These are phyloP conservation scores for Calocybe cyanea DNA, from an alignment of 768 basidiomycete species.

Conservation along the genomic window DNA sequence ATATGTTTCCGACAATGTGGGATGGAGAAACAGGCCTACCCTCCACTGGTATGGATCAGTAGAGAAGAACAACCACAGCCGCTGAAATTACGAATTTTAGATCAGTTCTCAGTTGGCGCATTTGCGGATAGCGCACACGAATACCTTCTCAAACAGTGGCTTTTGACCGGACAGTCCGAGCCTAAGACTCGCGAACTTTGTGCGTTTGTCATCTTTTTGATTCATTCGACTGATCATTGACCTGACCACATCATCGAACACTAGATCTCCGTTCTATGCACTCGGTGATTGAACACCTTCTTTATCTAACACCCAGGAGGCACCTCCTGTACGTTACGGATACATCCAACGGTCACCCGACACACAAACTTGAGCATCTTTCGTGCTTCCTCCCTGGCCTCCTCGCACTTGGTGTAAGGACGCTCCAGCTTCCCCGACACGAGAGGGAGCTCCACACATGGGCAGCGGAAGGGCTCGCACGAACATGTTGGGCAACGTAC, in stretches of 20 bases:
- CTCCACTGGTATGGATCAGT: slow-evolving; percentile 32
- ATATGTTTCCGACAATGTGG: slow-evolving; percentile 58
- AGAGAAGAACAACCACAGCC: neutral
- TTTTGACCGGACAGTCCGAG: slow-evolving; percentile 54
- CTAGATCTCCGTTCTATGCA: slow-evolving; percentile 45
- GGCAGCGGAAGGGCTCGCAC: slow-evolving; percentile 60
- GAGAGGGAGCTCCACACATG: slow-evolving; percentile 47
- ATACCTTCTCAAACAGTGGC: slow-evolving; percentile 67
- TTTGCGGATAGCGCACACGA: slow-evolving; percentile 66
- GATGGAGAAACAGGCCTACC: slow-evolving; percentile 40
- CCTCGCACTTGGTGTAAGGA: slow-evolving; percentile 53
- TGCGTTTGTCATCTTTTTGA: slow-evolving; percentile 33
- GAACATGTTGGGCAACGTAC: slow-evolving; percentile 61
- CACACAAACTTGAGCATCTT: slow-evolving; percentile 55
- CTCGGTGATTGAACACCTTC: slow-evolving; percentile 47
- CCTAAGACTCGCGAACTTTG: slow-evolving; percentile 51
- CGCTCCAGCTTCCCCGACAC: slow-evolving; percentile 28
- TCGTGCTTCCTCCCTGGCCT: slow-evolving; percentile 64
- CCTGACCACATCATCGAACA: slow-evolving; percentile 20
- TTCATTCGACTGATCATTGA: slow-evolving; percentile 18
- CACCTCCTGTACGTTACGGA: slow-evolving; percentile 58
- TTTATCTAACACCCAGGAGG: slow-evolving; percentile 51
- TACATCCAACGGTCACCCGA: slow-evolving; percentile 27
- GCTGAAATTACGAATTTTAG: slow-evolving; percentile 21
- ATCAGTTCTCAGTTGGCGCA: slow-evolving; percentile 48